phyloP scores from a whole-genome alignment of 768 basidiomycete species.

The Mycena belliarum region DNA sequence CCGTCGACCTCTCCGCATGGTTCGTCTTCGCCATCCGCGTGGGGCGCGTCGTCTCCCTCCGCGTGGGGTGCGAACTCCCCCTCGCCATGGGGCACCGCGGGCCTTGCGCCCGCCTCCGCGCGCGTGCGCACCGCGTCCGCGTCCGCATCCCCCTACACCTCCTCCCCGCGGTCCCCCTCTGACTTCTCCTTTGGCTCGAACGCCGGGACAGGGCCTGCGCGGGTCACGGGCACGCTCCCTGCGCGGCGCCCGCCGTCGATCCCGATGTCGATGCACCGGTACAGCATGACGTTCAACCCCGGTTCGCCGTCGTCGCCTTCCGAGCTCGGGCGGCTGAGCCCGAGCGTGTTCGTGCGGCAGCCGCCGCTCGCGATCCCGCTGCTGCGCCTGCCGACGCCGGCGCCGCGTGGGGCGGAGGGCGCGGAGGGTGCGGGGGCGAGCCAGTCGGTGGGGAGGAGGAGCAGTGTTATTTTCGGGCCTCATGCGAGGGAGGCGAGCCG shows the following conservation, averaged over 20 bases:
- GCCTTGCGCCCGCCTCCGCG: neutral
- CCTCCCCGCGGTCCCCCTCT: too few relatives aligned
- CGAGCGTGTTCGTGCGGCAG: conserved; percentile 18
- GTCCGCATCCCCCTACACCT: too few relatives aligned
- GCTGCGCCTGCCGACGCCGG: neutral
- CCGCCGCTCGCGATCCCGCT: conserved; percentile 17
- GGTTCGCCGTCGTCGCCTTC: neutral
- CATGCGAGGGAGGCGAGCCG: conserved; percentile 35
- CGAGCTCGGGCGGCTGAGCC: conserved; percentile 14
- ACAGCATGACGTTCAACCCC: conserved; percentile 17
- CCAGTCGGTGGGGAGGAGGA: conserved; percentile 15
- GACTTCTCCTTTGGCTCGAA: neutral
- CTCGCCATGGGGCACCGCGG: conserved; percentile 4
- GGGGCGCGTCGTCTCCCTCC: neutral
- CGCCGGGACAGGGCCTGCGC: neutral
- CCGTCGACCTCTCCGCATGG: neutral
- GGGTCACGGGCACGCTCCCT: conserved; percentile 6
- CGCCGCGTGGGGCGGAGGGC: neutral
- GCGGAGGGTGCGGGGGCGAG: conserved; percentile 8
- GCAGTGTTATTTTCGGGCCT: conserved; percentile 23
- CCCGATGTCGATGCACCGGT: conserved; percentile 9
- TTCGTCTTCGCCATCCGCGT: too few relatives aligned
- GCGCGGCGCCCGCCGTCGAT: conserved; percentile 12
- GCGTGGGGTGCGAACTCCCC: neutral
- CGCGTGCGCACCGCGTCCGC: too few relatives aligned